Evolutionary conservation across 2,329 filamentous ascomycete genomes (phyloP).

Genomic region (Clarireedia monteithiana): DNA sequence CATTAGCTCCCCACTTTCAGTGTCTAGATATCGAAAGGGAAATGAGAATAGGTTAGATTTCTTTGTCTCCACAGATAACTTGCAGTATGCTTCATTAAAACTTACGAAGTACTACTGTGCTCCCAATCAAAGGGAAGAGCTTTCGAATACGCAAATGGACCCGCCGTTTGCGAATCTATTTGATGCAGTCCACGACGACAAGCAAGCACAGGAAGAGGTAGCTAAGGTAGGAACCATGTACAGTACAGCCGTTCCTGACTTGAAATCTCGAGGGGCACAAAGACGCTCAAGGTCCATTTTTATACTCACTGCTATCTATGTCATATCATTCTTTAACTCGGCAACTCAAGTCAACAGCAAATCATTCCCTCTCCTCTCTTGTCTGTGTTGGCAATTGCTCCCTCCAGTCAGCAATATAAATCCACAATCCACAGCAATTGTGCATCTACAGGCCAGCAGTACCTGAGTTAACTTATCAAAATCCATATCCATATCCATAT

Average conservation of each 20-base stretch:
- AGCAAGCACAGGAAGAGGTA: neutral
- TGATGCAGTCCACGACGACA: neutral
- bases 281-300: neutral
- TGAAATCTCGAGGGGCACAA: neutral
- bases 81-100: neutral
- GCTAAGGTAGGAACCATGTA: neutral
- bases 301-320: neutral
- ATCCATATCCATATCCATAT: too few relatives aligned
- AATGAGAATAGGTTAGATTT: neutral
- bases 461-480: too few relatives aligned
- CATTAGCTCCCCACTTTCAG: neutral
- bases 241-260: neutral
- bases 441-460: too few relatives aligned
- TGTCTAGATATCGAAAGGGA: neutral
- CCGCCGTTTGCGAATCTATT: neutral
- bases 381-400: slow-evolving; percentile 8
- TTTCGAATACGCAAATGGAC: neutral
- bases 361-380: neutral
- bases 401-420: slow-evolving; percentile 2
- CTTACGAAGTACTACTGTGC: neutral
- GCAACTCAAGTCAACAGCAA: neutral
- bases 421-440: neutral
- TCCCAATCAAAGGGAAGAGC: neutral
- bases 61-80: neutral
- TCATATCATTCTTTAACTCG: neutral